Evolutionary conservation across 2,329 filamentous ascomycete species (phyloP).

Genomic region (Colletotrichum incanum): DNA sequence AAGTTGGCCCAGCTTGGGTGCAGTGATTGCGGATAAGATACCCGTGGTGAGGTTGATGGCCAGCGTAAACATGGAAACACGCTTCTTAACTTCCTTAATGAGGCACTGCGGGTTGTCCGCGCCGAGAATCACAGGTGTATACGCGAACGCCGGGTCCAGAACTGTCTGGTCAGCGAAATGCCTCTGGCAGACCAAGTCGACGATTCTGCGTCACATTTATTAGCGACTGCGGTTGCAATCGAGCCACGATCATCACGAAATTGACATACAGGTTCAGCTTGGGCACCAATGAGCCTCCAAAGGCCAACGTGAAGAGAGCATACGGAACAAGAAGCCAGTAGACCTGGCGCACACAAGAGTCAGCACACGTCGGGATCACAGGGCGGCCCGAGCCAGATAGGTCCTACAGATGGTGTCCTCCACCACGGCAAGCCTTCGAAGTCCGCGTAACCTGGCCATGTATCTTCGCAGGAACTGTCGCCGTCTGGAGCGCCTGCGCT

Average conservation of each 20-base stretch:
- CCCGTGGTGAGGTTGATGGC: constrained; percentile 83
- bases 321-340: constrained; percentile 89
- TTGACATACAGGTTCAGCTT: constrained; percentile 81
- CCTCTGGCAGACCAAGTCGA: constrained; percentile 85
- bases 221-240: constrained; percentile 18
- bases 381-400: constrained; percentile 1
- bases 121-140: constrained; percentile 77
- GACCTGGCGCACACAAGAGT: constrained; percentile 65
- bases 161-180: constrained; percentile 81
- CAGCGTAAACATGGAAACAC: constrained; percentile 84
- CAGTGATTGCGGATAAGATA: constrained; percentile 83
- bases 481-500: constrained; percentile 47
- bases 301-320: constrained; percentile 85
- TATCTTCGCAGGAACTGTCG: constrained; percentile 46
- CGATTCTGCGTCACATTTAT: constrained; percentile 65
- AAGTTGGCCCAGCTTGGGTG: constrained; percentile 86
- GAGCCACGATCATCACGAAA: background rate
- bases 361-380: constrained; percentile 22
- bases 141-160: constrained; percentile 71
- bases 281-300: constrained; percentile 88
- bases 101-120: constrained; percentile 85
- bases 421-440: constrained; percentile 76
- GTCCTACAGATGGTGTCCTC: constrained; percentile 72
- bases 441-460: constrained; percentile 69
- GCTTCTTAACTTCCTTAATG: constrained; percentile 82